Percentiles rank a stretch among this genome's conserved stretches.
phyloP scores from a whole-genome alignment of 139 green algal species.

The Coelastrella sp. region DNA sequence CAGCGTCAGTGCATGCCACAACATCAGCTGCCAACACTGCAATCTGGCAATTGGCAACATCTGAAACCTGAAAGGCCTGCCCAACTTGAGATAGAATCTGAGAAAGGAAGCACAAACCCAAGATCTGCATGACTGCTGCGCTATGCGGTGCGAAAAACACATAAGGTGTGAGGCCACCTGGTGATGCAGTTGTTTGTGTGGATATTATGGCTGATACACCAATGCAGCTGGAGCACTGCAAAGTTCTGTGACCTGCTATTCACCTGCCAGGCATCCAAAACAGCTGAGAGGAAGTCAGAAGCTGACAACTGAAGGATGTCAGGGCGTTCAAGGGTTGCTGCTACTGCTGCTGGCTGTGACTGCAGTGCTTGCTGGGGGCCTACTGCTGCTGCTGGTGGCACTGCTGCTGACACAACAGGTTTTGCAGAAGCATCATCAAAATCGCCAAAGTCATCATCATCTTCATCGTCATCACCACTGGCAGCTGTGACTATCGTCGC shows the following conservation, averaged over 20 bases:
- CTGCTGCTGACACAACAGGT: not conserved
- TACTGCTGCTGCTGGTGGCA: not conserved
- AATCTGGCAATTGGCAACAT: too few species aligned
- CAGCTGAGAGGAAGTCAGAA: not conserved
- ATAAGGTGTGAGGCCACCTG: too few species aligned
- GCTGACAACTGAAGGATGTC: conserved; percentile 40
- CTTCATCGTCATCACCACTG: conserved; percentile 1
- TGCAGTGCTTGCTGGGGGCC: not conserved
- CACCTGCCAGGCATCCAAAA: conserved; percentile 40
- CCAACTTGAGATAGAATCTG: too few species aligned
- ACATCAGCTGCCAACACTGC: too few species aligned
- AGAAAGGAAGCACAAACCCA: too few species aligned
- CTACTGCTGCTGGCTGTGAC: not conserved
- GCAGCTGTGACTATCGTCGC: not conserved
- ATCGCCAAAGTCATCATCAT: conserved; percentile 29
- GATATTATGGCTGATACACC: too few species aligned
- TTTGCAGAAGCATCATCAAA: not conserved
- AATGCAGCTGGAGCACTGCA: too few species aligned
- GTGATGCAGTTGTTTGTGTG: too few species aligned
- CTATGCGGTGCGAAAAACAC: too few species aligned
- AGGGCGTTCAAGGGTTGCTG: conserved; percentile 4
- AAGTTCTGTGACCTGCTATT: not conserved
- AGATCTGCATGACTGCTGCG: too few species aligned
- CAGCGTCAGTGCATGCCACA: too few species aligned
- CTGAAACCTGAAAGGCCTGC: too few species aligned